These are phyloP conservation scores for Irpex sp. DNA, from an alignment of 1,284 basidiomycete species.

Conservation along the genomic window DNA sequence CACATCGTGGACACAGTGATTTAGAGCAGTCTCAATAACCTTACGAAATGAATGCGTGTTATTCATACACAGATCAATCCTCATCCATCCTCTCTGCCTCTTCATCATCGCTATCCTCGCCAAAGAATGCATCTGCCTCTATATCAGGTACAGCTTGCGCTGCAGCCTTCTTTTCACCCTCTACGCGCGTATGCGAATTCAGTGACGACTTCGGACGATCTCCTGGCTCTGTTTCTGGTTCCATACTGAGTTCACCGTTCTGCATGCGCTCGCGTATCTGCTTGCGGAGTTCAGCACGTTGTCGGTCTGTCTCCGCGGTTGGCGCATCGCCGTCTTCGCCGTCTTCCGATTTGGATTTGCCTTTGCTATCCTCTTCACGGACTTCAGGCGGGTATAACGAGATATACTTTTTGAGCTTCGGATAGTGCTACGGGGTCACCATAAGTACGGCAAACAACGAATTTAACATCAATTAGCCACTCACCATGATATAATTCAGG, in stretches of 20 bases:
- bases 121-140: conserved; percentile 47
- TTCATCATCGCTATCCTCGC: conserved; percentile 25
- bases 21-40: too few species aligned
- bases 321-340: conserved; percentile 12
- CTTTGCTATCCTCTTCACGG: conserved; percentile 29
- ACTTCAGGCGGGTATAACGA: conserved; percentile 76
- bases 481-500: conserved; percentile 80
- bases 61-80: neutral
- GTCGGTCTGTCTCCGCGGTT: conserved; percentile 34
- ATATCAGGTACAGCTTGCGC: conserved; percentile 15
- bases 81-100: conserved; percentile 12
- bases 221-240: conserved; percentile 52
- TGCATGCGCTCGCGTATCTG: conserved; percentile 63
- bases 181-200: neutral
- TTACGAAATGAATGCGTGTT: too few species aligned
- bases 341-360: neutral
- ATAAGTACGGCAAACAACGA: neutral
- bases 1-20: too few species aligned
- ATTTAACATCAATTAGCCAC: conserved; percentile 21
- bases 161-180: conserved; percentile 7
- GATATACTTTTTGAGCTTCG: conserved; percentile 81
- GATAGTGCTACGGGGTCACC: conserved; percentile 57
- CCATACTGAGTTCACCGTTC: conserved; percentile 50
- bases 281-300: conserved; percentile 59
- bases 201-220: conserved; percentile 2